Evolutionary conservation across 148 eudicot species (phyloP).

Genomic region (Amaranthus palmeri): DNA sequence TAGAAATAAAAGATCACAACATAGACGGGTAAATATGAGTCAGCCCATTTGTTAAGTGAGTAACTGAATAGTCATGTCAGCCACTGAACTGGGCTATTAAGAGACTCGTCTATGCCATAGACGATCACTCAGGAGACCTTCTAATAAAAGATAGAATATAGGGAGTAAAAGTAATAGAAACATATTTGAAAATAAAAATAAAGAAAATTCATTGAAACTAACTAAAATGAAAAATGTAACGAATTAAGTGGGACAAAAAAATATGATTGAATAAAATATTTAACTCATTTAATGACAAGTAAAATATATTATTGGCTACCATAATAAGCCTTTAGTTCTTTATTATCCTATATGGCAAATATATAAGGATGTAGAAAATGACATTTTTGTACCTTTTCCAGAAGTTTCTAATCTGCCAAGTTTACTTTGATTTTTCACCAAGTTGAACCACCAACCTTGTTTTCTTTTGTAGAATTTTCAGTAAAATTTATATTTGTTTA

Average conservation of each 20-base stretch:
- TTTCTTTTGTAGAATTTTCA: not conserved
- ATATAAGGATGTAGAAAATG: constrained; percentile 7
- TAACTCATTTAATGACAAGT: constrained; percentile 8
- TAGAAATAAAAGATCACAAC: no score
- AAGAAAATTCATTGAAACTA: no score
- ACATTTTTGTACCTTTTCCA: constrained; percentile 8
- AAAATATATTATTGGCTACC: constrained; percentile 1
- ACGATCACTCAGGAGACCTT: no score
- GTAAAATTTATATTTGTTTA: not conserved
- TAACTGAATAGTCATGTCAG: no score
- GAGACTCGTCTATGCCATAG: no score
- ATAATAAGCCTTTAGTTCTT: not conserved
- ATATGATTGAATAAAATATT: constrained; percentile 1
- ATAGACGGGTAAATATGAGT: no score
- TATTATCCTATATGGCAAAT: not conserved
- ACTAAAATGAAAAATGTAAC: no score
- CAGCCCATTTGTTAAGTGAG: no score
- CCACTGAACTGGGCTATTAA: no score
- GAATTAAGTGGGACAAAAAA: not conserved
- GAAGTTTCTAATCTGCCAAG: not conserved
- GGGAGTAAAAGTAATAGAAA: no score
- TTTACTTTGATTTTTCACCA: not conserved
- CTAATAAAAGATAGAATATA: no score
- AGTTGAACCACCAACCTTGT: not conserved
- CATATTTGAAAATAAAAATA: no score